Percentiles rank a stretch among this genome's conserved stretches.
phyloP scores from a whole-genome alignment of 176 grass and related monocot species.

The Carex littledalei region DNA sequence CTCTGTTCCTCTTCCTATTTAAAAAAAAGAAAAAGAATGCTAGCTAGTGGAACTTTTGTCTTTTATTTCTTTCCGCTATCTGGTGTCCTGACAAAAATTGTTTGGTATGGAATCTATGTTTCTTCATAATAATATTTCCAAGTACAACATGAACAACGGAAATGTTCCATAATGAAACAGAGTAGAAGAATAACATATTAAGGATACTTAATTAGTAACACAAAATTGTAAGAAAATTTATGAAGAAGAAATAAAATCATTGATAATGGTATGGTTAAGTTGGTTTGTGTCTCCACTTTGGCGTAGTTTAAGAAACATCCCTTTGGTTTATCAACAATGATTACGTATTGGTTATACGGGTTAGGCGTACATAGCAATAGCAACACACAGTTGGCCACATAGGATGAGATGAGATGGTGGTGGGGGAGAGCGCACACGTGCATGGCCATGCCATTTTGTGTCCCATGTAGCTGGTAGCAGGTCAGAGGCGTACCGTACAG shows the following conservation, averaged over 20 bases:
- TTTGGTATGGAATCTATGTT: not conserved
- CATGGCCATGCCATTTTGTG: not conserved
- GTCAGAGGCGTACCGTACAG: constrained; percentile 13
- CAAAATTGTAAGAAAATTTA: no score
- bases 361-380: not conserved
- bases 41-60: no score
- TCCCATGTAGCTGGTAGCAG: not conserved
- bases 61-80: not conserved
- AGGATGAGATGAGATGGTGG: not conserved
- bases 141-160: not conserved
- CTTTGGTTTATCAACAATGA: no score
- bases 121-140: not conserved
- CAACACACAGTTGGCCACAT: not conserved
- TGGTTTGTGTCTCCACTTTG: no score
- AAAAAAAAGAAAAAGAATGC: not conserved
- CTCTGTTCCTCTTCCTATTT: not conserved
- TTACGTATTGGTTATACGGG: no score
- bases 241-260: no score
- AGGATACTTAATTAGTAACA: no score
- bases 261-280: no score
- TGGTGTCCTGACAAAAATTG: not conserved
- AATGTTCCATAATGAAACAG: not conserved
- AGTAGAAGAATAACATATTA: no score
- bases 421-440: constrained; percentile 7
- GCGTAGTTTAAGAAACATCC: no score